A percentile compares a stretch with the other conserved stretches of the same genome.
These are phyloP conservation scores for Gelatoporia subvermispora DNA, from an alignment of 768 basidiomycete genomes.

Conservation along the genomic window DNA sequence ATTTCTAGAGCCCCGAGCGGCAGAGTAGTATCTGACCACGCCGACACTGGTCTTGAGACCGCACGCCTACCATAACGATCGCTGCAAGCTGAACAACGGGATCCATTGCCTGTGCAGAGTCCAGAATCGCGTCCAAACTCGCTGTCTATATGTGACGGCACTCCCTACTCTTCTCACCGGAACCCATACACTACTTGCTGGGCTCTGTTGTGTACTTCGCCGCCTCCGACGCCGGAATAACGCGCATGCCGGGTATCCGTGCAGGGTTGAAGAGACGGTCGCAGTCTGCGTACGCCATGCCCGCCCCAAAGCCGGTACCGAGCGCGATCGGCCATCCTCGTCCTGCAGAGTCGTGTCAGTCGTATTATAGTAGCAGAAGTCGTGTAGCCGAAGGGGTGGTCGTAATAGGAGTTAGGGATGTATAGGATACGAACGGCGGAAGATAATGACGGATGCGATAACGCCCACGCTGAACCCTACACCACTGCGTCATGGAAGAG, in stretches of 20 bases:
- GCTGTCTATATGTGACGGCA: not conserved
- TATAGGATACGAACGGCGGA: constrained; percentile 66
- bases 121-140: not conserved
- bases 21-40: no score
- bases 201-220: not conserved
- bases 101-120: not conserved
- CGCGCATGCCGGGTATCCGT: constrained; percentile 77
- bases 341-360: constrained; percentile 42
- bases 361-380: not conserved
- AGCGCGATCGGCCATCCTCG: constrained; percentile 90
- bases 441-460: constrained; percentile 83
- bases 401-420: not conserved
- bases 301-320: constrained; percentile 81
- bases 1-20: no score
- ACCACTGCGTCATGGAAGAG: constrained; percentile 44
- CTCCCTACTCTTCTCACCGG: not conserved
- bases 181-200: not conserved
- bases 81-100: not conserved
- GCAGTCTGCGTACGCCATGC: constrained; percentile 87
- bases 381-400: not conserved
- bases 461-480: constrained; percentile 88
- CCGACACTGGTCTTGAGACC: no score
- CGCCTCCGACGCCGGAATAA: constrained; percentile 40
- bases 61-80: not conserved
- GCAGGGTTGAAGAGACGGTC: constrained; percentile 92